A percentile compares a stretch with the other conserved stretches of the same genome.
Evolutionary conservation across 306 rosid genomes (phyloP).

Genomic region (Gillenia trifoliata): DNA sequence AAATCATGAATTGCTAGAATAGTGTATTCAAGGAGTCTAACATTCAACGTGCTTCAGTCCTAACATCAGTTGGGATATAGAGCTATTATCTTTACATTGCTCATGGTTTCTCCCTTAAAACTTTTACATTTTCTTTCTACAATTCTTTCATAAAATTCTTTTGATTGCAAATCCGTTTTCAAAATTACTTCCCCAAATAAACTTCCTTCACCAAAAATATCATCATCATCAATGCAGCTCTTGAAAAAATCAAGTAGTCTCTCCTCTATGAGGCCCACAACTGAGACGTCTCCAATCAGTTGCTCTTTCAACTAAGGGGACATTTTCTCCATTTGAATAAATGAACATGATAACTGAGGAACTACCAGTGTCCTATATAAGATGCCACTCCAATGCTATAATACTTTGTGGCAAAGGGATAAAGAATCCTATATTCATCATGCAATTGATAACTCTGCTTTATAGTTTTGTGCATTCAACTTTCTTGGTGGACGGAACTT

Average conservation of each 20-base stretch:
- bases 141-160: not conserved
- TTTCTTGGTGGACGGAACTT: not conserved
- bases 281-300: not conserved
- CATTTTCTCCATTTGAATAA: not conserved
- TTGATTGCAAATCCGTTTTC: not conserved
- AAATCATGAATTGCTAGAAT: not conserved
- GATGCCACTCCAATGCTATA: not conserved
- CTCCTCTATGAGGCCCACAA: not conserved
- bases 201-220: not conserved
- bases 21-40: not conserved
- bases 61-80: not conserved
- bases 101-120: not conserved
- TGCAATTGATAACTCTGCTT: not conserved
- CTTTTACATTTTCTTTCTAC: not conserved
- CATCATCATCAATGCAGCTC: not conserved
- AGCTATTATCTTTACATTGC: not conserved
- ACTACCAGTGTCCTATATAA: not conserved
- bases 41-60: not conserved
- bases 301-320: not conserved
- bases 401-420: too few species aligned
- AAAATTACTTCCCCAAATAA: not conserved
- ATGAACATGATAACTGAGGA: not conserved
- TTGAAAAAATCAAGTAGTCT: not conserved
- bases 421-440: not conserved
- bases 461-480: not conserved